phyloP scores from a whole-genome alignment of 164 flowering plant genomes.

The Tetracentron sinense region DNA sequence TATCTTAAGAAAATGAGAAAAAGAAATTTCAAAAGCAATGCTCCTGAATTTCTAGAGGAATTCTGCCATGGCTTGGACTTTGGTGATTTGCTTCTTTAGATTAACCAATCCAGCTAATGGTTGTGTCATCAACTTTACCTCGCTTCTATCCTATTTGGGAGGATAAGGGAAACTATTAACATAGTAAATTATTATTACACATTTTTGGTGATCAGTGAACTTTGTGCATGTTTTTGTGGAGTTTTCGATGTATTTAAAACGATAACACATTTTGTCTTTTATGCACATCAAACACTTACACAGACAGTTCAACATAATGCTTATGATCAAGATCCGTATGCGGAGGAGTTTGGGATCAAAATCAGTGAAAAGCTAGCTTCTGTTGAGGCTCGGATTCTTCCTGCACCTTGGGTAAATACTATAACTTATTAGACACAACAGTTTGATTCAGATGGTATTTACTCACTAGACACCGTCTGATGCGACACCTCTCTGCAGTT shows the following conservation, averaged over 20 bases:
- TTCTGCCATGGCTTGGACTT: background rate
- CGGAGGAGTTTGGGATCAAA: slow-evolving; percentile 72
- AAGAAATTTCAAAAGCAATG: too few species aligned
- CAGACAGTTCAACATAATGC: slow-evolving; percentile 76
- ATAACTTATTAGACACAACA: background rate
- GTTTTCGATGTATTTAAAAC: slow-evolving; percentile 6
- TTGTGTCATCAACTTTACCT: background rate
- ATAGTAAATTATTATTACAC: background rate
- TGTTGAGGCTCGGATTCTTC: slow-evolving; percentile 79
- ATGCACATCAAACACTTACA: background rate
- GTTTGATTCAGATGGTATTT: slow-evolving; percentile 4
- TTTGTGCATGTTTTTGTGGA: background rate
- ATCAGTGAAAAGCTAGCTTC: slow-evolving; percentile 72
- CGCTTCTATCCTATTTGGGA: background rate
- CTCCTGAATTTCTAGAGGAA: too few species aligned
- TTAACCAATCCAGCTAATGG: background rate
- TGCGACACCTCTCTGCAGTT: slow-evolving; percentile 35
- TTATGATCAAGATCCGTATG: slow-evolving; percentile 71
- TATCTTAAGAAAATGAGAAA: too few species aligned
- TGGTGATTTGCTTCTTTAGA: background rate
- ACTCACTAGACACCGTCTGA: slow-evolving; percentile 6
- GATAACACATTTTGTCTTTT: background rate
- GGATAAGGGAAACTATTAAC: background rate
- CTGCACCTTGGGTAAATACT: slow-evolving; percentile 77
- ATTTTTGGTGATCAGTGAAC: background rate